These are phyloP conservation scores for Daldinia loculata DNA, from an alignment of 495 filamentous ascomycete species.

Conservation along the genomic window DNA sequence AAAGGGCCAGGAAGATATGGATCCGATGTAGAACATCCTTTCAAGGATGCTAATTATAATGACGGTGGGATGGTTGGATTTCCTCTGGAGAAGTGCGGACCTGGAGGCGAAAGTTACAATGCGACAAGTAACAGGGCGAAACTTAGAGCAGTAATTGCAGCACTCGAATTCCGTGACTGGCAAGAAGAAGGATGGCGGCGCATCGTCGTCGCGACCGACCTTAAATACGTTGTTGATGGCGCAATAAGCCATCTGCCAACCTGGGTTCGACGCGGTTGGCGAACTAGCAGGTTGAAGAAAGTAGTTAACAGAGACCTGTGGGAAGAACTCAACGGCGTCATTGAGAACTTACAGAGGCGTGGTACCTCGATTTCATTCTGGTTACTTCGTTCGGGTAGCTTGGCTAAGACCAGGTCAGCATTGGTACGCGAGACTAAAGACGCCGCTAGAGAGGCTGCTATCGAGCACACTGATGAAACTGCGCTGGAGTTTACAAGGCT, in stretches of 20 bases:
- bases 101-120: slow-evolving; percentile 29
- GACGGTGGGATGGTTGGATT: slow-evolving; percentile 41
- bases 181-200: slow-evolving; percentile 50
- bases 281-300: slow-evolving; percentile 6
- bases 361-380: slow-evolving; percentile 49
- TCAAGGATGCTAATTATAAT: slow-evolving; percentile 7
- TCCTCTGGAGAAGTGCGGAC: slow-evolving; percentile 46
- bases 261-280: slow-evolving; percentile 56
- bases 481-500: slow-evolving; percentile 41
- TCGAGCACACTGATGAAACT: slow-evolving; percentile 7
- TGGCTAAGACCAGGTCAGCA: slow-evolving; percentile 16
- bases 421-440: slow-evolving; percentile 41
- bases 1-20: slow-evolving; percentile 24
- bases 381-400: slow-evolving; percentile 27
- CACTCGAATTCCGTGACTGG: slow-evolving; percentile 52
- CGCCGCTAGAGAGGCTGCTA: slow-evolving; percentile 40
- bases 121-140: slow-evolving; percentile 57
- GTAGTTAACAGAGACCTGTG: slow-evolving; percentile 56
- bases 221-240: slow-evolving; percentile 55
- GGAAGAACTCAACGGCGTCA: slow-evolving; percentile 47
- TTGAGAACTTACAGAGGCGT: not conserved
- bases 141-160: slow-evolving; percentile 56
- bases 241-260: slow-evolving; percentile 52
- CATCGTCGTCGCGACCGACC: slow-evolving; percentile 59
- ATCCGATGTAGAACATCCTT: slow-evolving; percentile 20